Evolutionary conservation across 441 rosid genomes (phyloP), one percentile per base, ranked within the genome.

Genomic region (Jatropha multifida): DNA sequence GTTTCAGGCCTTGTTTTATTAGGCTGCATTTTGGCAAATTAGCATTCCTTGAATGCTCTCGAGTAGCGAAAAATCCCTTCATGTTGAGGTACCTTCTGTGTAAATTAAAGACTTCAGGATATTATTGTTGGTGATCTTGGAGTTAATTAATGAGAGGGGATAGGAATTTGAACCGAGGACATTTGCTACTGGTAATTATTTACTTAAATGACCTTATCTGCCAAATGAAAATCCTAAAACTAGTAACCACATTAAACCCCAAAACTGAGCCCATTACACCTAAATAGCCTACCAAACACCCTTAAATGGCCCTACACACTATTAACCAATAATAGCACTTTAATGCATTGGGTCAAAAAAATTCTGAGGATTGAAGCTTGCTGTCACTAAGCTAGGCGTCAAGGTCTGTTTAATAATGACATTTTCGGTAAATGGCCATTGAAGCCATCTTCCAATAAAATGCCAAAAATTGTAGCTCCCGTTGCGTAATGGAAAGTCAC

Each of bases 11-110:
- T 68, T 27, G 71, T 66, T 32, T 68, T 10, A 23, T 32, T 32
- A 32, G 71, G 72, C 58, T 69, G 61, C 52, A 49, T 72, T 49
- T 51, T 32, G 44, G 56, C 18, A 3, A 13, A 49, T 69, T 18
- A 17, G 71, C 71, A 49, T 52, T 69, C 71, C 38, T 7, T 23
- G 46, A 51, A 32, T 51, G 60, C 61, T 68, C 20, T 6, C 7
- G 14, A 51, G 56, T 15, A 51, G 56, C 10, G 17, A 12, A 13
- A 51, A 32, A 32, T 32, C 32, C 32, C 32, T 1, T 32, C 32
- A 32, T 32, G 32, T 32, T 32, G 1, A 32, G 32, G 32, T 32
- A 32, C 32, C 32, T 68, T 23, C 8, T 66, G 11, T 46, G 3
- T 32, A 38, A 38, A 41, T 26, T 15, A 20, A 46, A 46, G 17